Base-by-base conservation (phyloP, 2,329 filamentous ascomycete species). In the Didymella exigua region DNA sequence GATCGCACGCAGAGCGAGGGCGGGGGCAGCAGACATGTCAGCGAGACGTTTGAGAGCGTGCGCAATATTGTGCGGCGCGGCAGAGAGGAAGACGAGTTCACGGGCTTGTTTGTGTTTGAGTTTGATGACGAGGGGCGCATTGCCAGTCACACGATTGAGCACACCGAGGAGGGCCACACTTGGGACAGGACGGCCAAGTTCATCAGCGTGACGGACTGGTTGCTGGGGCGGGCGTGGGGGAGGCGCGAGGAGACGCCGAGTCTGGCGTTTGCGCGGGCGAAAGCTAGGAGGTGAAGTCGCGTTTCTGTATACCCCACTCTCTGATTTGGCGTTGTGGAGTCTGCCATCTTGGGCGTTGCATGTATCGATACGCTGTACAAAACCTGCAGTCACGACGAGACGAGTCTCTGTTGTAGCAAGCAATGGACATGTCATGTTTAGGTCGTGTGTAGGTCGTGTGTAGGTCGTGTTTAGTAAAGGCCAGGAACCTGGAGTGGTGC, bases 171-270 rank as follows among this genome's bases (percentile, higher is more conserved):
- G 67, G 87, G 88, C 14, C 86, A 88, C 33, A 86, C 91, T 56
- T 96, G 89, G 86, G 93, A 97, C 67, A 86, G 85, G 59, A 92
- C 90, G 23, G 88, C 90, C 19, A 90, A 88, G 69, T 89, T 99
- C 18, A 91, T 98, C 14, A 92, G 89, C 13, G 79, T 98, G 62
- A 97, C 95, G 14, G 95, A 99, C 73, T 98, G 95, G 93, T 77
- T 99, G 60, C 81, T 98, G 33, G 92, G 93, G 2, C 89, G 89
- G 45, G 88, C 93, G 62, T 84, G 82, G 71, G 83, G 82, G 36
- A 74, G 77, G 70, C 75, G 70, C 50, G 75, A 76, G 42, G 76
- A 77, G 40, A 72, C 73, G 37, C 72, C 73, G 13, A 79, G 77
- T 36, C 65, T 81, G 48, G 79, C 79, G 3, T 76, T 76, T 59